phyloP scores from a whole-genome alignment of 192 early-diverging fungal genomes.

The Bifiguratus adelaidae region DNA sequence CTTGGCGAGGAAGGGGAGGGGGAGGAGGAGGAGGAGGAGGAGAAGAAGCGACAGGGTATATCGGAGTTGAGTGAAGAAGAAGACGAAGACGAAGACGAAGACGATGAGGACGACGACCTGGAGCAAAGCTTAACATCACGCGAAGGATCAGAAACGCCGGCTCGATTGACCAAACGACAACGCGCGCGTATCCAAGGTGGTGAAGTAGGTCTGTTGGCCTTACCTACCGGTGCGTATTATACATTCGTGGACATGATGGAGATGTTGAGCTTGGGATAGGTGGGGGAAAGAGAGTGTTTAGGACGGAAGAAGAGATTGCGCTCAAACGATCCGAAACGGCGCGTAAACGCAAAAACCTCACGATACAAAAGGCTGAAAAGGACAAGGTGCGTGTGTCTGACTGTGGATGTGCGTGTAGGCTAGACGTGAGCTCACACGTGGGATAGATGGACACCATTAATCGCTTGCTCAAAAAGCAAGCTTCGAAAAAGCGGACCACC shows the following conservation, averaged over 20 bases:
- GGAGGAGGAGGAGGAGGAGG: slow-evolving; percentile 3
- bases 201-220: slow-evolving; percentile 52
- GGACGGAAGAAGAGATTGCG: slow-evolving; percentile 62
- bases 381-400: slow-evolving; percentile 29
- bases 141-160: not conserved
- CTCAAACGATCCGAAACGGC: slow-evolving; percentile 63
- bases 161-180: slow-evolving; percentile 30
- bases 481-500: slow-evolving; percentile 50
- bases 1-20: slow-evolving; percentile 7
- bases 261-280: slow-evolving; percentile 14
- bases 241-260: not conserved
- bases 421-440: not conserved
- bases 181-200: slow-evolving; percentile 44
- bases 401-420: not conserved
- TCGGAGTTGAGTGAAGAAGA: slow-evolving; percentile 7
- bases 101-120: slow-evolving; percentile 4
- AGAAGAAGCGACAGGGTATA: not conserved
- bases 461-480: slow-evolving; percentile 71
- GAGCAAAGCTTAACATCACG: not conserved
- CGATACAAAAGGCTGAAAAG: slow-evolving; percentile 65
- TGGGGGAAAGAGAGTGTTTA: slow-evolving; percentile 45
- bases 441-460: slow-evolving; percentile 67
- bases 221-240: slow-evolving; percentile 43
- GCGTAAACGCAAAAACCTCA: slow-evolving; percentile 68
- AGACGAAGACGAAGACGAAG: slow-evolving; percentile 3